phyloP scores from a whole-genome alignment of 164 flowering plant species.

The Nelumbo lutea region DNA sequence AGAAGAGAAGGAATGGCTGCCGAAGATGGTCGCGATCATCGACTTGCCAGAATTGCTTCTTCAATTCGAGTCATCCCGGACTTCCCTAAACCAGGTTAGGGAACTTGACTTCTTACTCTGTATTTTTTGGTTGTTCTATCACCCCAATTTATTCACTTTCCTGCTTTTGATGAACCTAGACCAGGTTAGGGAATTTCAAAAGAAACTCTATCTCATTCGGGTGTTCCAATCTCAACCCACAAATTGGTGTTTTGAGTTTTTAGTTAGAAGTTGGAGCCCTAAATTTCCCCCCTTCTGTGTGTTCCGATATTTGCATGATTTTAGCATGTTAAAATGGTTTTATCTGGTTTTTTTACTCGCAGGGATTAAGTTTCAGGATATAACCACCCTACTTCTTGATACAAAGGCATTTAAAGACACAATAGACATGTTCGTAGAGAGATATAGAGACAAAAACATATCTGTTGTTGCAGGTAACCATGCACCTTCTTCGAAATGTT shows the following conservation, averaged over 20 bases:
- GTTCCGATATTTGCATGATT: neutral
- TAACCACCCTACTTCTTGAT: conserved; percentile 89
- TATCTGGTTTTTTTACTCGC: conserved; percentile 9
- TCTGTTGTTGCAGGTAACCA: conserved; percentile 83
- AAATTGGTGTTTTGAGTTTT: neutral
- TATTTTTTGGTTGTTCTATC: neutral
- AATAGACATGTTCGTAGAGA: conserved; percentile 91
- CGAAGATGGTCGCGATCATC: conserved; percentile 31
- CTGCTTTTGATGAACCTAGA: neutral
- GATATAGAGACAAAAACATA: conserved; percentile 65
- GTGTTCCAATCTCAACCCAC: neutral
- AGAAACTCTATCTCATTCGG: neutral
- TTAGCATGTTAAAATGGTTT: neutral
- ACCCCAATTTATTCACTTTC: neutral
- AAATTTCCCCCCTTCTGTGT: neutral
- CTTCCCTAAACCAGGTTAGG: conserved; percentile 81
- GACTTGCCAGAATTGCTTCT: conserved; percentile 50
- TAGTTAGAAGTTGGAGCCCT: neutral
- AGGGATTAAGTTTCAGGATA: conserved; percentile 98
- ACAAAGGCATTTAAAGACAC: conserved; percentile 79
- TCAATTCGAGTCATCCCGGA: conserved; percentile 78
- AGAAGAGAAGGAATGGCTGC: conserved; percentile 37
- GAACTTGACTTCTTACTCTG: neutral
- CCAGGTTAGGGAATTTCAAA: neutral
- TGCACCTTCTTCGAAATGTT: neutral